phyloP scores from a whole-genome alignment of 768 basidiomycete genomes.

The Pleurotus cornucopiae region DNA sequence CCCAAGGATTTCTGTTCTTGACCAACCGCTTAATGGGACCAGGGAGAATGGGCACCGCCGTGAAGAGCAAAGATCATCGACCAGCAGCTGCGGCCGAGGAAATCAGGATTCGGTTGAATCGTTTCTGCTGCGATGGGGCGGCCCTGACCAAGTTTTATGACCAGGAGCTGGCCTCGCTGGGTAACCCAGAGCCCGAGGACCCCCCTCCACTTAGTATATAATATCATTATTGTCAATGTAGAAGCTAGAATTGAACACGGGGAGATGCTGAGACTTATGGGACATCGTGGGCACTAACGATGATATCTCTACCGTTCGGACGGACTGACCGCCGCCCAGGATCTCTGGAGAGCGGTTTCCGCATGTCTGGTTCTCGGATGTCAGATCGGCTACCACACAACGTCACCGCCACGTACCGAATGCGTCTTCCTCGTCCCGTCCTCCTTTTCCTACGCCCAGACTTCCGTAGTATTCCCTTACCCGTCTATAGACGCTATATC shows the following conservation, averaged over 20 bases:
- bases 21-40: slow-evolving; percentile 83
- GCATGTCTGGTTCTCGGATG: slow-evolving; percentile 42
- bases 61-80: slow-evolving; percentile 51
- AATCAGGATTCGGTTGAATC: slow-evolving; percentile 54
- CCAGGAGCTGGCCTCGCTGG: slow-evolving; percentile 55
- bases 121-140: slow-evolving; percentile 60
- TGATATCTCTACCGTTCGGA: slow-evolving; percentile 67
- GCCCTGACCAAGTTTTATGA: slow-evolving; percentile 67
- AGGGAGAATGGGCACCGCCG: slow-evolving; percentile 53
- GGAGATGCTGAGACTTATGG: slow-evolving; percentile 25
- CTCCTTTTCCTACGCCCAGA: slow-evolving; percentile 72
- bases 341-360: slow-evolving; percentile 70
- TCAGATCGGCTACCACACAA: not conserved
- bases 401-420: slow-evolving; percentile 60
- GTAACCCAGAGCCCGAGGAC: slow-evolving; percentile 36
- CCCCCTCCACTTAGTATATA: slow-evolving; percentile 50
- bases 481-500: slow-evolving; percentile 88
- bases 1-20: slow-evolving; percentile 81
- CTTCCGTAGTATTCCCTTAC: slow-evolving; percentile 88
- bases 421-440: slow-evolving; percentile 83
- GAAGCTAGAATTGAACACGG: not conserved
- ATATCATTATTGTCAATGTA: slow-evolving; percentile 5
- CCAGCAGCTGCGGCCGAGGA: slow-evolving; percentile 58
- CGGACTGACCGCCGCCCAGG: slow-evolving; percentile 59
- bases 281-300: slow-evolving; percentile 60